These are phyloP conservation scores for Phytophthora cactorum DNA, from an alignment of 352 stramenopile genomes.

Conservation along the genomic window DNA sequence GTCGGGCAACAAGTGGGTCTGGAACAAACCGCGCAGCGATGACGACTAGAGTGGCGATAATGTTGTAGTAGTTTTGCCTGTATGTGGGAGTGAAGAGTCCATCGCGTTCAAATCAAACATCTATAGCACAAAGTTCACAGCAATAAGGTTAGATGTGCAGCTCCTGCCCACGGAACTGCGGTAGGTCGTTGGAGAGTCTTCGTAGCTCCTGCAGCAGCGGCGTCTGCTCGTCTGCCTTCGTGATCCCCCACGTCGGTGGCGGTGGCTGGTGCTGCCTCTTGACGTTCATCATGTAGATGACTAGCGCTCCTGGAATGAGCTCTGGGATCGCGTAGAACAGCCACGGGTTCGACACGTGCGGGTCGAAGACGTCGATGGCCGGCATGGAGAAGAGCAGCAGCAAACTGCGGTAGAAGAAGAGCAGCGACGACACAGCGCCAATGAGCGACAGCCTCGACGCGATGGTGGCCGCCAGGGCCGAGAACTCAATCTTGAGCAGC, in stretches of 20 bases:
- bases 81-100: neutral
- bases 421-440: conserved; percentile 50
- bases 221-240: conserved; percentile 52
- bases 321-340: conserved; percentile 80
- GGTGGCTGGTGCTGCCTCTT: conserved; percentile 40
- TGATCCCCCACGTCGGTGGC: conserved; percentile 27
- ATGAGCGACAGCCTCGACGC: conserved; percentile 65
- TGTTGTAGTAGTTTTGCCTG: neutral
- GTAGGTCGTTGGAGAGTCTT: conserved; percentile 44
- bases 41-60: neutral
- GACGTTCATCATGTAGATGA: conserved; percentile 86
- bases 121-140: conserved; percentile 31
- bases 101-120: neutral
- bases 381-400: conserved; percentile 71
- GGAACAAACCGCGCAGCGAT: conserved; percentile 67
- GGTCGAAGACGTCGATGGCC: conserved; percentile 74
- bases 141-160: conserved; percentile 55
- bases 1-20: conserved; percentile 87
- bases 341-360: conserved; percentile 74
- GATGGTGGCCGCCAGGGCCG: conserved; percentile 58
- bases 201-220: conserved; percentile 52
- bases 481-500: conserved; percentile 83
- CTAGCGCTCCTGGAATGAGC: conserved; percentile 69
- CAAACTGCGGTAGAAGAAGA: conserved; percentile 71
- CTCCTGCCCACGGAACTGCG: conserved; percentile 64